Percentiles rank a stretch among this genome's conserved stretches.
These are phyloP conservation scores for Penicillium sclerotiorum DNA, from an alignment of 2,329 filamentous ascomycete species.

Conservation along the genomic window DNA sequence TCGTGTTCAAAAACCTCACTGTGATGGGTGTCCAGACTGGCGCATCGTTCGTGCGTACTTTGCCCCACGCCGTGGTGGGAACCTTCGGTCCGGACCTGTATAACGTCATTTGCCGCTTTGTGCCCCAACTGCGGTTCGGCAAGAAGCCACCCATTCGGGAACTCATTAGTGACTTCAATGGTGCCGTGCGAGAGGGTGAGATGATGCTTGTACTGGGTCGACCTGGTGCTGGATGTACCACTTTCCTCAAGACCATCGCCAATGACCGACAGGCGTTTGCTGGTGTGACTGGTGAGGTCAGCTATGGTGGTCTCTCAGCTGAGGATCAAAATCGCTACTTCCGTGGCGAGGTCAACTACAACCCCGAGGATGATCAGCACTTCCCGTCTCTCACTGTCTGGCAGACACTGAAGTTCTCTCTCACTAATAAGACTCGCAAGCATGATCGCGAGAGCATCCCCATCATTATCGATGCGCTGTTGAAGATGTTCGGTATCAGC, in stretches of 20 bases:
- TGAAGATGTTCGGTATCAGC: constrained; percentile 77
- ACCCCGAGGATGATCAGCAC: constrained; percentile 75
- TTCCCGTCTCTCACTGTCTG: constrained; percentile 74
- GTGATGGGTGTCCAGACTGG: constrained; percentile 71
- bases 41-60: constrained; percentile 68
- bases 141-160: constrained; percentile 54
- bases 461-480: constrained; percentile 68
- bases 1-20: constrained; percentile 74
- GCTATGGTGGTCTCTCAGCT: constrained; percentile 71
- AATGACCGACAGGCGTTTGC: constrained; percentile 70
- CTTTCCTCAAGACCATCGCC: constrained; percentile 74
- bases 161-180: constrained; percentile 68
- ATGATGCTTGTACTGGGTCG: constrained; percentile 74
- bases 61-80: constrained; percentile 73
- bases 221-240: constrained; percentile 74
- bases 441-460: constrained; percentile 65
- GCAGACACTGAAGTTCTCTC: constrained; percentile 74
- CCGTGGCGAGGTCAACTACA: constrained; percentile 77
- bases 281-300: constrained; percentile 68
- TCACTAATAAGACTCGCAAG: constrained; percentile 75
- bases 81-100: constrained; percentile 83
- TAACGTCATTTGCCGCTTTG: constrained; percentile 58
- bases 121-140: constrained; percentile 54
- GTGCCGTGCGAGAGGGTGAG: constrained; percentile 67
- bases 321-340: constrained; percentile 69